These are phyloP conservation scores for Protostelium mycophagum DNA, from an alignment of 78 protist genomes.

Conservation along the genomic window DNA sequence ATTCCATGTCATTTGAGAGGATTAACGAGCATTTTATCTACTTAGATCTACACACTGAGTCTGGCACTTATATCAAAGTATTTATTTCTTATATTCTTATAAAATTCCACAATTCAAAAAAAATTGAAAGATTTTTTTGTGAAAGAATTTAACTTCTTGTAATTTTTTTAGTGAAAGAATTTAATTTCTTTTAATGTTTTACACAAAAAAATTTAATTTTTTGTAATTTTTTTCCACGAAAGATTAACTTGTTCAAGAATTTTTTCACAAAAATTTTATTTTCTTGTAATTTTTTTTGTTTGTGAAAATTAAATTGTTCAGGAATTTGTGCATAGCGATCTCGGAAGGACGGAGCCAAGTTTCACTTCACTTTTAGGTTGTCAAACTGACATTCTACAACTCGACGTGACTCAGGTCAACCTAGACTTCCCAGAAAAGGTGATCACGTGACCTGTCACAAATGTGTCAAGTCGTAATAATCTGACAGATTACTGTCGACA, in stretches of 20 bases:
- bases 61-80: slow-evolving; percentile 73
- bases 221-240: too few species aligned
- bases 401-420: slow-evolving; percentile 57
- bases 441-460: background rate
- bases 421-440: slow-evolving; percentile 40
- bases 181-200: too few species aligned
- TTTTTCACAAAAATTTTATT: too few species aligned
- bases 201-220: too few species aligned
- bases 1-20: slow-evolving; percentile 3
- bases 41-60: slow-evolving; percentile 67
- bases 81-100: too few species aligned
- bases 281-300: too few species aligned
- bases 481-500: background rate
- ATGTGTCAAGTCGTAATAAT: background rate
- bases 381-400: slow-evolving; percentile 54
- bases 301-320: slow-evolving; percentile 49
- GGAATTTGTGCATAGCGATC: slow-evolving; percentile 90
- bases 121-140: too few species aligned
- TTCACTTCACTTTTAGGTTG: slow-evolving; percentile 51
- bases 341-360: slow-evolving; percentile 84
- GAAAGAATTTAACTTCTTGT: too few species aligned
- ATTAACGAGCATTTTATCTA: slow-evolving; percentile 61
- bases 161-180: too few species aligned
- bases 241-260: too few species aligned
- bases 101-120: too few species aligned